A percentile compares a stretch with the other conserved stretches of the same genome.
Evolutionary conservation across 371 early-diverging fungal genomes (phyloP).

Genomic region (Coemansia sp.): DNA sequence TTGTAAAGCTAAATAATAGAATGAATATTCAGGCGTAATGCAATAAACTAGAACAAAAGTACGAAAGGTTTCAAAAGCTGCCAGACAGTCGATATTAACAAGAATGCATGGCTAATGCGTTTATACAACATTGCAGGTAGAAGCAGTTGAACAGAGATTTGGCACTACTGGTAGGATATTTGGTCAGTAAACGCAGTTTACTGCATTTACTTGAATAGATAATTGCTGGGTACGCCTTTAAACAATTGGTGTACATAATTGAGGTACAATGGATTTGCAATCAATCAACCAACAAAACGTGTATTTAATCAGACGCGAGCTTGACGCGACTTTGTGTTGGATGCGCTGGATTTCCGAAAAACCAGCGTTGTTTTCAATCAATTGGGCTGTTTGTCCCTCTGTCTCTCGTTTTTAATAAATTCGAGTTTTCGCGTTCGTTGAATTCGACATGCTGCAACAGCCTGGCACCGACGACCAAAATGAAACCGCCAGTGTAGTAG

Average conservation of each 20-base stretch:
- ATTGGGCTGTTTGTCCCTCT: not conserved
- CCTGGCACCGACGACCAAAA: not conserved
- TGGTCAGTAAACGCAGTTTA: not conserved
- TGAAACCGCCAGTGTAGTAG: not conserved
- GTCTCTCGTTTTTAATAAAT: not conserved
- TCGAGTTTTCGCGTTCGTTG: not conserved
- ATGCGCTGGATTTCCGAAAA: not conserved
- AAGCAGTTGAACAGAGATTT: not conserved
- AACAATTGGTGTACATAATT: not conserved
- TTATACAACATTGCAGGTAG: not conserved
- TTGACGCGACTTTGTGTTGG: not conserved
- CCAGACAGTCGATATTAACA: not conserved
- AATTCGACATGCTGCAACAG: not conserved
- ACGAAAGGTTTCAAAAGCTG: not conserved
- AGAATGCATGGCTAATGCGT: not conserved
- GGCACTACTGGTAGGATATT: not conserved
- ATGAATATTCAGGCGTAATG: not conserved
- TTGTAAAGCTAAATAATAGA: not conserved
- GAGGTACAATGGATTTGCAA: not conserved
- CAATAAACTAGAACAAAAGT: not conserved
- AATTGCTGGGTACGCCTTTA: not conserved
- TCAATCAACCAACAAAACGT: not conserved
- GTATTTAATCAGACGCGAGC: conserved; percentile 1
- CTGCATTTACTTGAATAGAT: not conserved
- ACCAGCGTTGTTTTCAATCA: not conserved